phyloP scores from a whole-genome alignment of 2,329 filamentous ascomycete species.

The Ophiostoma tasmaniense region DNA sequence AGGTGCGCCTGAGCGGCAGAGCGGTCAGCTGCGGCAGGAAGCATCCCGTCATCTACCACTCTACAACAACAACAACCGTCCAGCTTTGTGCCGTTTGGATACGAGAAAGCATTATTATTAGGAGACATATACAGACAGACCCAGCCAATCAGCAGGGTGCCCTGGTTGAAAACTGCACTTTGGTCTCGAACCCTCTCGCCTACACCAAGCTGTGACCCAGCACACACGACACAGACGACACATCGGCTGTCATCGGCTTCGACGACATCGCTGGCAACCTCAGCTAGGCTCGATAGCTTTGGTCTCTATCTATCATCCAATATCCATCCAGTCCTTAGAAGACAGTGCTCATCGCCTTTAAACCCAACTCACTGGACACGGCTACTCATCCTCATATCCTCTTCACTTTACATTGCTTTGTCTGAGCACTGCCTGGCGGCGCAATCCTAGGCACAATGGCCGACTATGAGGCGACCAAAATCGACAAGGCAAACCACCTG shows the following conservation, averaged over 20 bases:
- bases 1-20: neutral
- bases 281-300: neutral
- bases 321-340: neutral
- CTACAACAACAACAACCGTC: neutral
- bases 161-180: neutral
- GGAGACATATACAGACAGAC: neutral
- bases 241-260: neutral
- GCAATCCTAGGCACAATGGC: constrained; percentile 39
- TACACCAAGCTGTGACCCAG: neutral
- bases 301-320: neutral
- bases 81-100: neutral
- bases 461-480: constrained; percentile 53
- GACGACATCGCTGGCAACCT: too few relatives aligned
- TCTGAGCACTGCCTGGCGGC: neutral
- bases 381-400: neutral
- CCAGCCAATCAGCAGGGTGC: neutral
- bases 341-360: neutral
- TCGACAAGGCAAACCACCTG: constrained; percentile 67
- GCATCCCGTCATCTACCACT: neutral
- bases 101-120: neutral
- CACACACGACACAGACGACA: neutral
- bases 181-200: neutral
- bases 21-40: constrained; percentile 5
- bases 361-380: neutral
- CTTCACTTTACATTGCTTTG: neutral